These are phyloP conservation scores for Rickenella mellea DNA, from an alignment of 768 basidiomycete species.

Conservation along the genomic window DNA sequence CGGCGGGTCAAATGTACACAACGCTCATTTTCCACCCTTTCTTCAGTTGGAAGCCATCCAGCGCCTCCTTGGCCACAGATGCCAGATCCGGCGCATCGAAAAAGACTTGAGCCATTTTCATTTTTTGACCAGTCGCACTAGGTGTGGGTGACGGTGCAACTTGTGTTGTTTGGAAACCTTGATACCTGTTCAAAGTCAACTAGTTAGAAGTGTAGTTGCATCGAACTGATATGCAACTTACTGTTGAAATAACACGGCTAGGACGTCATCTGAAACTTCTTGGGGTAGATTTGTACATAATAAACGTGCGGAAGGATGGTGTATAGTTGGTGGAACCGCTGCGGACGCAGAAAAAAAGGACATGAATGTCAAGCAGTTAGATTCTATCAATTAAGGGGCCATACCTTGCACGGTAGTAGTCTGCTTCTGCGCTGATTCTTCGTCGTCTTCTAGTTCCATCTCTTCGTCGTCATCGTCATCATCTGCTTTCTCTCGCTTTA, in stretches of 20 bases:
- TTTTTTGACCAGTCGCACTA: constrained; percentile 50
- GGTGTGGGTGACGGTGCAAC: constrained; percentile 63
- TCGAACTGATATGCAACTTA: constrained; percentile 19
- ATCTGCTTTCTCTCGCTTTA: constrained; percentile 64
- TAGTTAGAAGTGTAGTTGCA: constrained; percentile 1
- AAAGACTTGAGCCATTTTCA: constrained; percentile 73
- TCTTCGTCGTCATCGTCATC: constrained; percentile 64
- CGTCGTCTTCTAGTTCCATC: constrained; percentile 94
- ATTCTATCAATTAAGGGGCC: constrained; percentile 23
- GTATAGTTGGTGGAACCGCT: constrained; percentile 37
- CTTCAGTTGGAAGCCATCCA: constrained; percentile 82
- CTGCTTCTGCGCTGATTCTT: constrained; percentile 39
- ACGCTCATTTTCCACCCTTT: constrained; percentile 81
- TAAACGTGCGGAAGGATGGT: constrained; percentile 51
- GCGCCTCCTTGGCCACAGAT: constrained; percentile 65
- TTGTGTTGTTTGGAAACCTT: constrained; percentile 68
- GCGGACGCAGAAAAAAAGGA: constrained; percentile 16
- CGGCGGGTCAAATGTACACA: constrained; percentile 41
- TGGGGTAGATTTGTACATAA: constrained; percentile 82
- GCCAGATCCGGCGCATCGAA: constrained; percentile 75
- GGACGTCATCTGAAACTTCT: constrained; percentile 81
- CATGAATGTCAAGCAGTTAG: constrained; percentile 19
- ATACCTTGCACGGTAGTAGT: constrained; percentile 32
- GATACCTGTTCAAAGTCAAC: constrained; percentile 44
- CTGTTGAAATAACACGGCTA: constrained; percentile 88